Base-by-base conservation (phyloP, 78 protist genomes). In the Dictyostelium purpureum region DNA sequence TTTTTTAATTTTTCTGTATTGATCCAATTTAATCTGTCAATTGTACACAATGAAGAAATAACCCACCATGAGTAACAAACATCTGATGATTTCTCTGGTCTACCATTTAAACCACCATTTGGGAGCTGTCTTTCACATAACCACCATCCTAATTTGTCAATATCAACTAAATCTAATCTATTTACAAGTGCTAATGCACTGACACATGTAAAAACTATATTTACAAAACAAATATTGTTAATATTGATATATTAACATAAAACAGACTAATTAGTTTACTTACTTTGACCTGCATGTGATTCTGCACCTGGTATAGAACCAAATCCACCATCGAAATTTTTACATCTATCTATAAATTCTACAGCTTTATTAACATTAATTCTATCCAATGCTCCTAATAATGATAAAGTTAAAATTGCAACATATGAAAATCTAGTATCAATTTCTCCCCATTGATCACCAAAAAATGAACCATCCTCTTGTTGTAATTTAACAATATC, bases 1-100 rank as follows among this genome's bases (percentile, higher is more conserved):
- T 0, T 67, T 26, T 56, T 47, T 2, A 99, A 91, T 24, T 79
- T 81, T 4, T 88, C 97, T 7, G 42, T 28, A 61, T 97, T 88
- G n/a, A 99, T 97, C 99, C 99, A 98, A 49, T 96, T 74, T 2
- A 97, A n/a, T 33, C 98, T 81, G 33, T 96, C 94, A 14, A 98
- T 85, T 18, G 95, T 74, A 2, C 88, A 37, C 28, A 98, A 49
- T 26, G 99, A 47, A 5, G 99, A 95, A n/a, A 98, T 83, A 10
- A 97, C 98, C 99, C 99, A 99, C 99, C 99, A 99, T 11, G 98
- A 95, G 56, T 99, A 99, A 90, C 99, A 98, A 43, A 98, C 99
- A 57, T 99, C 99, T 31, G 99, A 94, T 38, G 89, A 75, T 70
- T 99, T 99, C 97, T 99, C 99, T 0, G 99, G 99, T 31, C 99